phyloP scores from a whole-genome alignment of 2,329 filamentous ascomycete genomes.

The Fusarium pseudocircinatum region DNA sequence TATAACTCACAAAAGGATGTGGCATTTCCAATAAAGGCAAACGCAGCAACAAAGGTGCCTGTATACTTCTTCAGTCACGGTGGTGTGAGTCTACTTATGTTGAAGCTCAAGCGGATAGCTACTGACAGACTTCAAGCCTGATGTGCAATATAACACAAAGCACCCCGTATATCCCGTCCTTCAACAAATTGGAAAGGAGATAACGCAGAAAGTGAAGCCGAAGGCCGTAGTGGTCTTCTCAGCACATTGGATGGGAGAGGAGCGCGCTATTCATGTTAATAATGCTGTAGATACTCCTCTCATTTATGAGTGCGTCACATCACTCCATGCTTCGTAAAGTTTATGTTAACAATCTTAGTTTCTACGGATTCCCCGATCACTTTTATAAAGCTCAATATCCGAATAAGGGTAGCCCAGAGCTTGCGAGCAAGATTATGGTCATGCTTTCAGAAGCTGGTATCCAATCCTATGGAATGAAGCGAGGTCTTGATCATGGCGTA shows the following conservation, averaged over 20 bases:
- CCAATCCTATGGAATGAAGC: conserved; percentile 64
- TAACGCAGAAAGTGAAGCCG: conserved; percentile 75
- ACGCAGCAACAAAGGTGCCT: conserved; percentile 43
- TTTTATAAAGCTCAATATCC: conserved; percentile 76
- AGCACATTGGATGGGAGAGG: conserved; percentile 76
- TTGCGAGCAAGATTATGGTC: conserved; percentile 68
- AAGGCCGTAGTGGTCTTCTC: conserved; percentile 80
- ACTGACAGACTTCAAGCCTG: conserved; percentile 56
- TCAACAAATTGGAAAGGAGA: conserved; percentile 72
- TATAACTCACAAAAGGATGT: conserved; percentile 18
- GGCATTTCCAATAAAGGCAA: background rate
- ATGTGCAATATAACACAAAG: conserved; percentile 72
- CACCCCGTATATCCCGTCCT: conserved; percentile 75
- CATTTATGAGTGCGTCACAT: conserved; percentile 69
- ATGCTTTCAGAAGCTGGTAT: conserved; percentile 67
- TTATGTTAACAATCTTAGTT: conserved; percentile 53
- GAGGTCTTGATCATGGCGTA: conserved; percentile 80
- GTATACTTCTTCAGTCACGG: conserved; percentile 63
- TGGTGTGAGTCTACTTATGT: conserved; percentile 50
- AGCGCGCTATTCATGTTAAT: conserved; percentile 70
- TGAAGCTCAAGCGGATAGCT: background rate
- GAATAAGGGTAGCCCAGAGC: conserved; percentile 66
- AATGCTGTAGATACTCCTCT: conserved; percentile 70
- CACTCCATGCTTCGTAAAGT: background rate
- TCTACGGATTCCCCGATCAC: conserved; percentile 76